Evolutionary conservation across 2,329 filamentous ascomycete species (phyloP).

Genomic region (Penicillium sp.): DNA sequence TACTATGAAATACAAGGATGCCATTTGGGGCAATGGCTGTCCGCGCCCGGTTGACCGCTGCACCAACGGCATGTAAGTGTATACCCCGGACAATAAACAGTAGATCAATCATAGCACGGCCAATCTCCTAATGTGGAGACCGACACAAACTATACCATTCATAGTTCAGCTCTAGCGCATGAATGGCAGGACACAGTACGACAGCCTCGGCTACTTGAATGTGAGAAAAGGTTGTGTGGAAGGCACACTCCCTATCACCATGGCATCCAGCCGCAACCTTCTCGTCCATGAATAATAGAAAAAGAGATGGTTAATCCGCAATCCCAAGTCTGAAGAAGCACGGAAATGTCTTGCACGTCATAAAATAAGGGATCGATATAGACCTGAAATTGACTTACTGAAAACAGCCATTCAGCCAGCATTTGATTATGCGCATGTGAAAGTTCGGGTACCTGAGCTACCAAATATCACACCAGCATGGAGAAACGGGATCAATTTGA

Average conservation of each 20-base stretch:
- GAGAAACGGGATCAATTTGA: not conserved
- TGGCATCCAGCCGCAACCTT: conserved; percentile 2
- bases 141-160: not conserved
- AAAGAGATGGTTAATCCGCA: not conserved
- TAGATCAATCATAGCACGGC: not conserved
- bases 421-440: conserved; percentile 6
- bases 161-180: not conserved
- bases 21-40: not conserved
- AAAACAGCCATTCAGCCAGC: not conserved
- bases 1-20: not conserved
- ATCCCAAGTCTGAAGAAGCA: not conserved
- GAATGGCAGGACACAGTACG: not conserved
- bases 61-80: not conserved
- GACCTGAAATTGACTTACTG: not conserved
- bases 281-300: not conserved
- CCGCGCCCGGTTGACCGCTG: not conserved
- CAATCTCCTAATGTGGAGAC: not conserved
- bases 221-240: not conserved
- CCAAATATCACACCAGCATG: not conserved
- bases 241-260: not conserved
- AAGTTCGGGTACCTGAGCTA: not conserved
- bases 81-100: not conserved
- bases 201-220: conserved; percentile 5
- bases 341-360: not conserved
- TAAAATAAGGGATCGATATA: not conserved